Conservation (phyloP, 768 basidiomycete genomes). For the Pulveroboletus sp. region DNA sequence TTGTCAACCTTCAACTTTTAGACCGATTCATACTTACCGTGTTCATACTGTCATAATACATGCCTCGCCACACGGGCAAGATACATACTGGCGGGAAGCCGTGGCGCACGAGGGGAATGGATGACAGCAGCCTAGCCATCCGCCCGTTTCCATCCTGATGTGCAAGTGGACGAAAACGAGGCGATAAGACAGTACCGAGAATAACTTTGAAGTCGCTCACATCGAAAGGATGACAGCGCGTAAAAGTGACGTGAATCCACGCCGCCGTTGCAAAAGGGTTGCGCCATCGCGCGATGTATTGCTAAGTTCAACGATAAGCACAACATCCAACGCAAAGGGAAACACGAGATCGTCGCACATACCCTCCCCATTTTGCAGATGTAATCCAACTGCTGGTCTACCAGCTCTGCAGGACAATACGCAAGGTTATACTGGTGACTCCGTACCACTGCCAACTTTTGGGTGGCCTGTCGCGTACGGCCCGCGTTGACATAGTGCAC, state of each 20-base stretch:
- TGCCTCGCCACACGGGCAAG: slow-evolving; percentile 18
- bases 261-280: slow-evolving; percentile 36
- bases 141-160: slow-evolving; percentile 34
- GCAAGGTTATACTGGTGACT: slow-evolving; percentile 33
- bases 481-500: slow-evolving; percentile 30
- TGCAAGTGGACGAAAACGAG: background rate
- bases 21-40: slow-evolving; percentile 15
- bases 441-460: slow-evolving; percentile 28
- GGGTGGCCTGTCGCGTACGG: slow-evolving; percentile 24
- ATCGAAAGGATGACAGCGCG: slow-evolving; percentile 33
- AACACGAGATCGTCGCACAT: background rate
- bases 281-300: slow-evolving; percentile 35
- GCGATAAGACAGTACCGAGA: background rate
- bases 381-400: slow-evolving; percentile 32
- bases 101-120: slow-evolving; percentile 31
- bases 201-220: slow-evolving; percentile 12
- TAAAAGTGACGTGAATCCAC: slow-evolving; percentile 33
- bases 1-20: background rate
- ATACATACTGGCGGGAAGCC: slow-evolving; percentile 32
- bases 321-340: background rate
- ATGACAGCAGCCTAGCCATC: slow-evolving; percentile 31
- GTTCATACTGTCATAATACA: slow-evolving; percentile 33
- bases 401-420: slow-evolving; percentile 27
- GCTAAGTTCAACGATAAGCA: slow-evolving; percentile 12
- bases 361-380: slow-evolving; percentile 34